Evolutionary conservation across 306 rosid genomes (phyloP).

Genomic region (Carpinus viminea): DNA sequence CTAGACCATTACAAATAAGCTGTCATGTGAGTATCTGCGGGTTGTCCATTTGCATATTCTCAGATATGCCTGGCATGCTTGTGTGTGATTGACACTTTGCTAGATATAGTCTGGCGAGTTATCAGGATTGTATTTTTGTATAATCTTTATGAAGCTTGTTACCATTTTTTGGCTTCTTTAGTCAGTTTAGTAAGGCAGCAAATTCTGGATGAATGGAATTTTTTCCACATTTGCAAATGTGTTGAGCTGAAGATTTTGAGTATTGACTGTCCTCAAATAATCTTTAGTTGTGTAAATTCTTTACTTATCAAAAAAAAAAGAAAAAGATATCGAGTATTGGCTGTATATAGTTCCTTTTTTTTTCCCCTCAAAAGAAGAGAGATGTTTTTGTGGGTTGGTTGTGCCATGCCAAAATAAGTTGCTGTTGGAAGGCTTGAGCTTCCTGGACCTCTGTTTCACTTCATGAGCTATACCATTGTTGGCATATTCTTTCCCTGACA

Average conservation of each 20-base stretch:
- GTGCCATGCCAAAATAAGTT: not conserved
- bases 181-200: not conserved
- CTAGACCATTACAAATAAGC: not conserved
- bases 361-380: too few species aligned
- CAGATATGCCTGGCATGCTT: not conserved
- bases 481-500: not conserved
- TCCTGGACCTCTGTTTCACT: not conserved
- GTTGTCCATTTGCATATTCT: not conserved
- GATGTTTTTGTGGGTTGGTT: not conserved
- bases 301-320: too few species aligned
- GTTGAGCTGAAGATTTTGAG: not conserved
- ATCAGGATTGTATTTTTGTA: not conserved
- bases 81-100: not conserved
- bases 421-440: conserved; percentile 1
- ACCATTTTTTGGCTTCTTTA: not conserved
- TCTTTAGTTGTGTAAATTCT: too few species aligned
- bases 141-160: not conserved
- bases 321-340: too few species aligned
- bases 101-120: not conserved
- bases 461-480: not conserved
- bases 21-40: not conserved
- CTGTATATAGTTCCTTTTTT: not conserved
- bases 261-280: not conserved
- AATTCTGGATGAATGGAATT: not conserved
- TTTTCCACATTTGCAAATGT: not conserved